A percentile compares a stretch with the other conserved stretches of the same genome.
Conservation (phyloP, 208 protist genomes). For the Crithidia brevicula region DNA sequence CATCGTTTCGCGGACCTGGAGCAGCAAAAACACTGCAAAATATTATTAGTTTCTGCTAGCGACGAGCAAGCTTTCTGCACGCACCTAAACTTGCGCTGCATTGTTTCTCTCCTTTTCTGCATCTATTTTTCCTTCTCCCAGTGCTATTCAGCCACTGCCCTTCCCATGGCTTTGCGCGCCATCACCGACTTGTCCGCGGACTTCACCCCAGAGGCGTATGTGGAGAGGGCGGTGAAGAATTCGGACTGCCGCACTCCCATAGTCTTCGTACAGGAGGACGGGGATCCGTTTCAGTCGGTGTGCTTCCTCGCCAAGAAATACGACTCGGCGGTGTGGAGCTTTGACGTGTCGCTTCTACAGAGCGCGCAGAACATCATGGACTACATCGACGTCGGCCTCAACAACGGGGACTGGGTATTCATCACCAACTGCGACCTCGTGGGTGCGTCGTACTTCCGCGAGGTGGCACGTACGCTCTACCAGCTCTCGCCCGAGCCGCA, state of each 20-base stretch:
- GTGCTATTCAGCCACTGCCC: background rate
- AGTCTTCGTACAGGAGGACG: conserved; percentile 79
- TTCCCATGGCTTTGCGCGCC: conserved; percentile 28
- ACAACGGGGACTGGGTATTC: conserved; percentile 93
- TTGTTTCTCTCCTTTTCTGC: too few relatives aligned
- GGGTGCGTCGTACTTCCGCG: conserved; percentile 61
- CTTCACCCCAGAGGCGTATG: conserved; percentile 63
- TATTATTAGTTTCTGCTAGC: background rate
- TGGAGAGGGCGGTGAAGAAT: conserved; percentile 75
- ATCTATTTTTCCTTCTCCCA: too few relatives aligned
- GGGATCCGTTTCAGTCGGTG: conserved; percentile 82
- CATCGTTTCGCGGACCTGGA: too few relatives aligned
- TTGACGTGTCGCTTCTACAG: conserved; percentile 61
- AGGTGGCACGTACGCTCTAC: conserved; percentile 77
- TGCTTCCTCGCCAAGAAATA: conserved; percentile 63
- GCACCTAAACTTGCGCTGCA: too few relatives aligned
- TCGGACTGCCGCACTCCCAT: conserved; percentile 88
- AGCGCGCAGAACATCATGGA: conserved; percentile 81
- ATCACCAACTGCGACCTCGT: conserved; percentile 77
- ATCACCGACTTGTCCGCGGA: conserved; percentile 36
- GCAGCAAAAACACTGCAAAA: too few relatives aligned
- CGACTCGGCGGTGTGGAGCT: conserved; percentile 79
- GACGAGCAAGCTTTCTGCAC: background rate
- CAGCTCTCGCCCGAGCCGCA: conserved; percentile 74
- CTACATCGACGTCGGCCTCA: conserved; percentile 88